Percentiles rank a stretch among this genome's conserved stretches.
Conservation (phyloP, 2,329 filamentous ascomycete genomes). For the Aspergillus sp. region DNA sequence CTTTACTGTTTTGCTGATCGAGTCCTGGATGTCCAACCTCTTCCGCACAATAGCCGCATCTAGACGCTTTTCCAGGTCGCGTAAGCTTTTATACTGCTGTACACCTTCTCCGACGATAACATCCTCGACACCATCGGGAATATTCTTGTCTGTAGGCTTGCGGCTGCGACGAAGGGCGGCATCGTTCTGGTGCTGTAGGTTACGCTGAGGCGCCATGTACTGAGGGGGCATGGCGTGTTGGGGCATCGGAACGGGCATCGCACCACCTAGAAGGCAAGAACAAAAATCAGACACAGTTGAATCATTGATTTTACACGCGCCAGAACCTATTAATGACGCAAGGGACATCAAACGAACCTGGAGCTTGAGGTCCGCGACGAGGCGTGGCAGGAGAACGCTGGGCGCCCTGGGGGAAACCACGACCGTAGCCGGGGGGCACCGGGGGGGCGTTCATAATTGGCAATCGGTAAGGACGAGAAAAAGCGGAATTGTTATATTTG, state of each 20-base stretch:
- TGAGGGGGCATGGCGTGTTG: conserved; percentile 41
- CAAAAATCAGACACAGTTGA: conserved; percentile 4
- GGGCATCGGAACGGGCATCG: conserved; percentile 37
- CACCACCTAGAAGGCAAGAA: conserved; percentile 20
- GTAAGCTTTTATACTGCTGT: conserved; percentile 76
- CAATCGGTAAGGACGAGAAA: conserved; percentile 1
- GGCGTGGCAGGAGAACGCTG: conserved; percentile 45
- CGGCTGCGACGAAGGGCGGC: conserved; percentile 74
- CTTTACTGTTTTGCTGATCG: conserved; percentile 72
- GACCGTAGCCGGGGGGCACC: conserved; percentile 44
- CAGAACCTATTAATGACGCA: background rate
- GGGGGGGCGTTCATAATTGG: conserved; percentile 39
- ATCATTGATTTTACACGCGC: background rate
- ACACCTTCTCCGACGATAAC: conserved; percentile 79
- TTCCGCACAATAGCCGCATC: conserved; percentile 95
- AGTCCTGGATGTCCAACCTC: conserved; percentile 84
- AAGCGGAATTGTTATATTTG: background rate
- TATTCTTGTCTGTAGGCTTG: conserved; percentile 91
- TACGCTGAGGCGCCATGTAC: conserved; percentile 38
- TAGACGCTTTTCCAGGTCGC: conserved; percentile 81
- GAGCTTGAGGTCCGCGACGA: conserved; percentile 39
- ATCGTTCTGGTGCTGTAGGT: conserved; percentile 39
- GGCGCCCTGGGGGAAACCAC: conserved; percentile 40
- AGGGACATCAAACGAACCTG: conserved; percentile 32
- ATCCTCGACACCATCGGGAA: conserved; percentile 86